Percentiles rank a stretch among this genome's conserved stretches.
Evolutionary conservation across 1,139 yeast species (phyloP).

Genomic region (Blastobotrys petasosporus): DNA sequence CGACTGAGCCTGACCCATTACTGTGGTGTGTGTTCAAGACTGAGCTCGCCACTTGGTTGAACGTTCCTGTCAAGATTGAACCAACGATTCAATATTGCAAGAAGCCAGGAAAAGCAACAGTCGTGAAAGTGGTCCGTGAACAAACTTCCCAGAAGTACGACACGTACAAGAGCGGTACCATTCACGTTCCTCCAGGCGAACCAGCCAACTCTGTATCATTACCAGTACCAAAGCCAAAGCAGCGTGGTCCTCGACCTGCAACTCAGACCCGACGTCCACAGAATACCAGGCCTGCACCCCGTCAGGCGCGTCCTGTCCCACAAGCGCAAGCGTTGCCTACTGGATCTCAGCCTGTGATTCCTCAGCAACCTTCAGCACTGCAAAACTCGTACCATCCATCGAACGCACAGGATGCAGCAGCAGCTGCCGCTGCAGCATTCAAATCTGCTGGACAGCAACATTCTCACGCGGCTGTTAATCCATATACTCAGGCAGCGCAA

Average conservation of each 20-base stretch:
- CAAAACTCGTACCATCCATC: constrained; percentile 12
- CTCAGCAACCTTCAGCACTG: constrained; percentile 13
- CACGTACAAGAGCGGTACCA: constrained; percentile 80
- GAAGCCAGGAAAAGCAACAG: constrained; percentile 74
- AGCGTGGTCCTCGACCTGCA: constrained; percentile 15
- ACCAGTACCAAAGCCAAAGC: constrained; percentile 57
- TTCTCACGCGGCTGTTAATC: not conserved
- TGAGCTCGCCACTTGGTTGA: constrained; percentile 73
- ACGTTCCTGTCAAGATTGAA: constrained; percentile 59
- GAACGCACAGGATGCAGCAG: constrained; percentile 15
- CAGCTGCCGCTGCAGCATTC: constrained; percentile 2
- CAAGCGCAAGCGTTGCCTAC: constrained; percentile 5
- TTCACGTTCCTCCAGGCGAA: constrained; percentile 72
- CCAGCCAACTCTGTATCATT: constrained; percentile 67
- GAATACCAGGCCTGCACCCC: constrained; percentile 17
- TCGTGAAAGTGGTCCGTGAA: constrained; percentile 62
- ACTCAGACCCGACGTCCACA: constrained; percentile 17
- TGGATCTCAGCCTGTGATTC: not conserved
- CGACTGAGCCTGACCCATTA: constrained; percentile 67
- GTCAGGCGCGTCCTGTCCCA: constrained; percentile 11
- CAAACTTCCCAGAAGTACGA: constrained; percentile 57
- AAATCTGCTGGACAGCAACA: not conserved
- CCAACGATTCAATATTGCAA: constrained; percentile 76
- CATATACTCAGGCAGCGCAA: constrained; percentile 26
- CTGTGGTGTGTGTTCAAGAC: constrained; percentile 82